Base-by-base conservation (phyloP, 768 basidiomycete species). In the Suillus luteus region DNA sequence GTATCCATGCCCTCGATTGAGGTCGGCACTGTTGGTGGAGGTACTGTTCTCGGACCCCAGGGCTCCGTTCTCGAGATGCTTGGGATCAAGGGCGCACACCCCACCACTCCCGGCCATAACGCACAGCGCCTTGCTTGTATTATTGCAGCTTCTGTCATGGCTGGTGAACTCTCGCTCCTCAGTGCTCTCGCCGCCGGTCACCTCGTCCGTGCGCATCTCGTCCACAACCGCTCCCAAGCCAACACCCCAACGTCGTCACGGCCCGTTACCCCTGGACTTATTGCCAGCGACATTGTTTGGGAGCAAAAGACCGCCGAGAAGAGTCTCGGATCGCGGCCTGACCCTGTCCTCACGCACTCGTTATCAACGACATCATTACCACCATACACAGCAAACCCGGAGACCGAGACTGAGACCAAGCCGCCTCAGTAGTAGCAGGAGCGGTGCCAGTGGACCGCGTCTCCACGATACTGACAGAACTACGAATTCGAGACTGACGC, bases 1-100 rank as follows among this genome's bases (percentile, higher is more conserved):
- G 82, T 96, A 60, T 88, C 95, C 9, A 99, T 99, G 97, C 97
- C 96, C n/a, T 97, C 90, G 37, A 95, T 99, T 74, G 97, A 99
- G 78, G 96, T 99, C 33, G 97, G 97, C 46, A 99, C 97, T 48
- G 89, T 99, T 60, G 97, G 96, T 43, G 97, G 97, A 44, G 97
- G 97, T 40, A 98, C 96, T 2, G 85, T 96, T 41, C 89, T 99
- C 57, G 86, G 82, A 8, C 96, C 97, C 0, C 97, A 99, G 75
- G 84, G 87, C 54, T 86, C 92, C 10, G 89, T 99, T 59, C 86
- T 99, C 65, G 93, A 96, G 55, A 88, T 99, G 90, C 89, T 99
- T 59, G 96, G 96, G 41, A 79, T 99, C 72, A 88, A 85, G 64
- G 97, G 97, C 61, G 92, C 97, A 0, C 92, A 99, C 77, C 83